Percentiles rank a stretch among this genome's conserved stretches.
Conservation (phyloP, 495 filamentous ascomycete species). For the Amniculicola lignicola region DNA sequence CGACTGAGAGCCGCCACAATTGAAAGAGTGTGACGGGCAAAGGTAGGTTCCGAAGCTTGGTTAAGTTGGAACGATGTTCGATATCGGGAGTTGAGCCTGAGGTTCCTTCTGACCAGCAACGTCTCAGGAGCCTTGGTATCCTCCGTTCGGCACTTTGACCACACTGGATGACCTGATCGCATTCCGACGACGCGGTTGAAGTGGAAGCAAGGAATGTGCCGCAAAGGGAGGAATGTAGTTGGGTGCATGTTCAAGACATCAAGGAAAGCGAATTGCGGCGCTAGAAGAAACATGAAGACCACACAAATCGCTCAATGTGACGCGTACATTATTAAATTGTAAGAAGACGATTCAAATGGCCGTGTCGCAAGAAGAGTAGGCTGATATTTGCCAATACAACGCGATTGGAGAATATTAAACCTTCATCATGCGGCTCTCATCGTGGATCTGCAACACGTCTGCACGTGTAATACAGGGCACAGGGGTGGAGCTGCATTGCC, state of each 20-base stretch:
- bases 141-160: neutral
- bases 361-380: conserved; percentile 2
- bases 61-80: conserved; percentile 19
- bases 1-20: conserved; percentile 1
- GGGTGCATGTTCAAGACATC: neutral
- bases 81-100: conserved; percentile 30
- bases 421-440: conserved; percentile 1
- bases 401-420: too few species aligned
- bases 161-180: conserved; percentile 16
- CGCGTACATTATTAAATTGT: neutral
- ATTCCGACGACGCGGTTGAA: conserved; percentile 19
- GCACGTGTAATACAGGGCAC: conserved; percentile 5
- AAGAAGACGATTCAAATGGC: neutral
- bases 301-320: neutral
- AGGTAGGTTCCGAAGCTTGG: conserved; percentile 20
- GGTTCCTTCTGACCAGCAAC: conserved; percentile 18
- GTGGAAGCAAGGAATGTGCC: conserved; percentile 27
- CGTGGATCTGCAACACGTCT: conserved; percentile 16
- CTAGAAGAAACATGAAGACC: neutral
- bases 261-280: neutral
- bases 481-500: conserved; percentile 21
- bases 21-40: conserved; percentile 7
- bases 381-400: too few species aligned
- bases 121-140: conserved; percentile 27
- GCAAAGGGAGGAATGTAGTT: conserved; percentile 16